Evolutionary conservation across 768 basidiomycete genomes (phyloP), one percentile per base, ranked within the genome.

Genomic region (Heimioporus sp.): DNA sequence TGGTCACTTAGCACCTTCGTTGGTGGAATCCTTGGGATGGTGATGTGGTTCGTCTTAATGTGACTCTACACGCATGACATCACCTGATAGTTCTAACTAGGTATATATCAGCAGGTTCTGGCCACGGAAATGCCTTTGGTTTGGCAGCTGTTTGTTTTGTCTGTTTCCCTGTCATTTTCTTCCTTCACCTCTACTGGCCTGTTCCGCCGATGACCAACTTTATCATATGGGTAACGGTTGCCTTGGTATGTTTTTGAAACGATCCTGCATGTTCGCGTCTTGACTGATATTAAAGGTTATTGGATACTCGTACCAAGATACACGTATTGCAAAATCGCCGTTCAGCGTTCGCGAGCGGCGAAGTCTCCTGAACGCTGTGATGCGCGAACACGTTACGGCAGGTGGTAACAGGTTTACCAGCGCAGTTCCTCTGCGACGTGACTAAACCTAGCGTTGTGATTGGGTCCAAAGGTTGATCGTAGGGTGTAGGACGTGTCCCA

Each of bases 241-340:
- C 74, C 24, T 64, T 90, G 71, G 87, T 87, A 51, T 24, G 80
- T 52, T 7, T 28, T 5, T 28, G 24, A 28, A 28, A 28, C 9
- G n/a, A 16, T 10, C 15, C 13, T 36, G n/a, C 12, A 4, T 36
- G 16, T 37, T 6, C 10, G 19, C 17, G 15, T 8, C 21, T 31
- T 54, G 30, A 48, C 38, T 28, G 16, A 43, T 16, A 38, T 20
- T 9, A 45, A 40, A 87, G 87, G 78, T 90, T 0, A 61, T 88
- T 38, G 89, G 87, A 2, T 90, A 85, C 65, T 90, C 86, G 10
- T 89, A 86, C 68, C 78, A 85, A 65, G 81, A 86, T 65, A 67
- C 73, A 0, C 77, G 81, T 56, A 67, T 82, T 32, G 20, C 61
- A 3, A 28, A 4, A 3, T 28, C 5, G 24, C 24, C 24, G 24